These are phyloP conservation scores for Globisporangium abappressorium DNA, from an alignment of 352 stramenopile genomes.

Conservation along the genomic window DNA sequence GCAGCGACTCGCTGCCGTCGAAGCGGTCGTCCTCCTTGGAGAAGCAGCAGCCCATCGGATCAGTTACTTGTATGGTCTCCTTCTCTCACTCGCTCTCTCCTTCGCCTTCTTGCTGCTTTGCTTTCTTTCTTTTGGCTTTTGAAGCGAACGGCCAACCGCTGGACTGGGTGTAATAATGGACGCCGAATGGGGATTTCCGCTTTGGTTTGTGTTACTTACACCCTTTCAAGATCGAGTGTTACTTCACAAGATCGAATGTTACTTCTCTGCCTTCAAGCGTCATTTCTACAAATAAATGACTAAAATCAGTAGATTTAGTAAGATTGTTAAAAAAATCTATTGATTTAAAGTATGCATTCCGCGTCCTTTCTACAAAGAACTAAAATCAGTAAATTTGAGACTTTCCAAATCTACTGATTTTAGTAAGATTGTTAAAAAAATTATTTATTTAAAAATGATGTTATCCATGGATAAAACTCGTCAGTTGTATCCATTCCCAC, in stretches of 20 bases:
- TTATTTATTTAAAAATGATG: too few relatives aligned
- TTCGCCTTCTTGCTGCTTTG: neutral
- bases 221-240: constrained; percentile 15
- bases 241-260: neutral
- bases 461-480: too few relatives aligned
- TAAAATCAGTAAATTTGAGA: too few relatives aligned
- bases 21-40: constrained; percentile 69
- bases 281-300: too few relatives aligned
- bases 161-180: neutral
- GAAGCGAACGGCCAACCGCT: neutral
- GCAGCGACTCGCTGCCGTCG: constrained; percentile 45
- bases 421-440: too few relatives aligned
- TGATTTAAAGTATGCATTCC: too few relatives aligned
- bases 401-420: too few relatives aligned
- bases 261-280: too few relatives aligned
- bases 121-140: neutral
- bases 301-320: too few relatives aligned
- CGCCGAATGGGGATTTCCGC: neutral
- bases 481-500: too few relatives aligned
- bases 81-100: neutral
- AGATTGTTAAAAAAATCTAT: too few relatives aligned
- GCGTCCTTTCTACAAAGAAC: too few relatives aligned
- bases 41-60: constrained; percentile 64
- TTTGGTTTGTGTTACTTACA: constrained; percentile 6
- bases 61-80: neutral